These are phyloP conservation scores for Boletus reticuloceps DNA, from an alignment of 768 basidiomycete genomes.

Conservation along the genomic window DNA sequence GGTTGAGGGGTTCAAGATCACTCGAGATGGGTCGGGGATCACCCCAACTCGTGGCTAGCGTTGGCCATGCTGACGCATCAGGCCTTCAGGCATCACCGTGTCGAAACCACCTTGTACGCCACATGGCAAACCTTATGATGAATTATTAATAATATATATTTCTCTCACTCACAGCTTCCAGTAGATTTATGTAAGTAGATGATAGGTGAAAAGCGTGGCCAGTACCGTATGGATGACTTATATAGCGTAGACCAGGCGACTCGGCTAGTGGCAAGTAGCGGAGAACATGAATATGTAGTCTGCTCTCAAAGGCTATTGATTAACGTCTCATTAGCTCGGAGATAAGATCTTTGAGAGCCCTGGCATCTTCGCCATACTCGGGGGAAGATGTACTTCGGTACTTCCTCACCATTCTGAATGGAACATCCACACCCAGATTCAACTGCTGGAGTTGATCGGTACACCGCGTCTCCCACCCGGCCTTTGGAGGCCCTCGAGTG, in stretches of 20 bases:
- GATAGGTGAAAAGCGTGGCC: background rate
- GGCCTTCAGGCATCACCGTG: background rate
- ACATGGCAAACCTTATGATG: background rate
- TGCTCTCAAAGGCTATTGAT: background rate
- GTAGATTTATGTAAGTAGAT: background rate
- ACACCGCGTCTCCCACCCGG: slow-evolving; percentile 13
- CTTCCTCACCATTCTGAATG: slow-evolving; percentile 9
- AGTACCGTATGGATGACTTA: background rate
- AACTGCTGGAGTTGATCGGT: slow-evolving; percentile 9
- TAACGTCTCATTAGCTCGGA: background rate
- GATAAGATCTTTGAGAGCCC: slow-evolving; percentile 13
- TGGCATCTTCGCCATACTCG: slow-evolving; percentile 17
- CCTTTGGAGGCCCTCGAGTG: slow-evolving; percentile 9
- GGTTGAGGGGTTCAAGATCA: background rate
- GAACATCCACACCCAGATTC: slow-evolving; percentile 6
- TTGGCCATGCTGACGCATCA: background rate
- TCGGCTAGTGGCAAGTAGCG: background rate
- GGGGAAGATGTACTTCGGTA: slow-evolving; percentile 1
- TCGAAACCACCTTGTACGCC: slow-evolving; percentile 2
- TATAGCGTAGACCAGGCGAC: background rate
- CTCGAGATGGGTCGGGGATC: background rate
- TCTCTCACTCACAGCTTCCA: background rate
- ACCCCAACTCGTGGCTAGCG: background rate
- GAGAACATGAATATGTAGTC: background rate
- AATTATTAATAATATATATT: too few relatives aligned